Evolutionary conservation across 2,329 filamentous ascomycete genomes (phyloP).

Genomic region (Cadophora sp.): DNA sequence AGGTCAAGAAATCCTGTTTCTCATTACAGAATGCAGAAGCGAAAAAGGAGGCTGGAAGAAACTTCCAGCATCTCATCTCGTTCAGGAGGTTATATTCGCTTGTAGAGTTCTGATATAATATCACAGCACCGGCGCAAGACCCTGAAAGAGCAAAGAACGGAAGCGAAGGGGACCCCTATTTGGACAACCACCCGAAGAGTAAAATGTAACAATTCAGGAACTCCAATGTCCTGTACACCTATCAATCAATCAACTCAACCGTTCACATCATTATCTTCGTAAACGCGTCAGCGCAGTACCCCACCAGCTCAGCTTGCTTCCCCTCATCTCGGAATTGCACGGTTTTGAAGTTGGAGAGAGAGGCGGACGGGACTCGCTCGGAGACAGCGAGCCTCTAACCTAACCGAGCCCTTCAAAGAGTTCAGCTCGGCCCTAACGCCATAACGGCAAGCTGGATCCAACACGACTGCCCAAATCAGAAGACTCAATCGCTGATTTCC

Average conservation of each 20-base stretch:
- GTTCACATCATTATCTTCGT: too few species aligned
- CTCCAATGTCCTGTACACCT: not conserved
- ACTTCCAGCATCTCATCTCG: too few species aligned
- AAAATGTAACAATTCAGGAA: too few species aligned
- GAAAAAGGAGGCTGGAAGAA: too few species aligned
- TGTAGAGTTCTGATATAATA: not conserved
- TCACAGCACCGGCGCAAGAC: not conserved
- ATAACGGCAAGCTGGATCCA: not conserved
- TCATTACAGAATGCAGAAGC: not conserved
- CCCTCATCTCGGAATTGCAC: not conserved
- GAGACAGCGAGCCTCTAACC: not conserved
- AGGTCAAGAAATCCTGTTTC: not conserved
- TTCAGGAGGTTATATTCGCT: not conserved
- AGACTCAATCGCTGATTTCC: not conserved
- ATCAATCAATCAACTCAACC: not conserved
- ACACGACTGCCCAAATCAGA: not conserved
- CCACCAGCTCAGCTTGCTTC: not conserved
- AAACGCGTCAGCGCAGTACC: too few species aligned
- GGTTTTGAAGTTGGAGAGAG: too few species aligned
- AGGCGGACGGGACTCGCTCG: too few species aligned
- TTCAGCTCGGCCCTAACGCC: conserved; percentile 1
- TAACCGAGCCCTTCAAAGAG: not conserved
- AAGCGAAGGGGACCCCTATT: not conserved
- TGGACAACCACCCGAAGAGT: too few species aligned
- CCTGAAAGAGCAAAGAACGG: not conserved